phyloP scores from a whole-genome alignment of 2,329 filamentous ascomycete genomes.

The Pseudopyricularia javanii region DNA sequence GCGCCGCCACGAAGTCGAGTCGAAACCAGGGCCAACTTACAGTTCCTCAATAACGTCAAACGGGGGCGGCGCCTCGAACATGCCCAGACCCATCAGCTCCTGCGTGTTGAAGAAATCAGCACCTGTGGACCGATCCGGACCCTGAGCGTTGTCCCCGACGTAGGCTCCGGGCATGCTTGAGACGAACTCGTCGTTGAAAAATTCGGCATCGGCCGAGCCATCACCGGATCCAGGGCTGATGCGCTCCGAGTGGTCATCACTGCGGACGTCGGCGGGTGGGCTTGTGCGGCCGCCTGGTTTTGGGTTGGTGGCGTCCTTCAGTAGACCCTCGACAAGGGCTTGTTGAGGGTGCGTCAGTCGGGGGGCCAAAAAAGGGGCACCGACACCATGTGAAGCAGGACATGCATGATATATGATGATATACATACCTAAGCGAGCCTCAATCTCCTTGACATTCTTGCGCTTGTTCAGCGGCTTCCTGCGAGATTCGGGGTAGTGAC shows the following conservation, averaged over 20 bases:
- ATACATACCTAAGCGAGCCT: constrained; percentile 65
- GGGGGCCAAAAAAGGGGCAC: not conserved
- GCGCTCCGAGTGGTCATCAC: constrained; percentile 11
- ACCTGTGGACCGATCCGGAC: not conserved
- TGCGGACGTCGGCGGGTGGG: constrained; percentile 1
- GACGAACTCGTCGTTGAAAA: not conserved
- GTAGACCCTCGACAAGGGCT: constrained; percentile 74
- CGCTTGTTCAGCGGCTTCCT: constrained; percentile 82
- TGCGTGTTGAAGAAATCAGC: not conserved
- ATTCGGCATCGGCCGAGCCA: not conserved
- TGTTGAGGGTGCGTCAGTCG: constrained; percentile 1
- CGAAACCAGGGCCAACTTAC: constrained; percentile 31
- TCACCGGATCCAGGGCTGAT: constrained; percentile 9
- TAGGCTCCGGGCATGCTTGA: not conserved
- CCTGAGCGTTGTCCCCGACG: not conserved
- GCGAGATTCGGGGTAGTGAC: constrained; percentile 78
- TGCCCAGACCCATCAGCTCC: constrained; percentile 67
- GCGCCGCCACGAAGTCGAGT: too few species aligned
- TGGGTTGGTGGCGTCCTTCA: constrained; percentile 48
- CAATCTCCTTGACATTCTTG: constrained; percentile 81
- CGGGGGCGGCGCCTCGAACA: constrained; percentile 71
- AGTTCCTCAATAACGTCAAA: constrained; percentile 73
- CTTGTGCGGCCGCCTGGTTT: not conserved
- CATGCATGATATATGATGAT: not conserved
- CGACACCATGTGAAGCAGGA: not conserved